Evolutionary conservation across 441 rosid genomes (phyloP), one percentile per base, ranked within the genome.

Genomic region (Francoa sonchifolia): DNA sequence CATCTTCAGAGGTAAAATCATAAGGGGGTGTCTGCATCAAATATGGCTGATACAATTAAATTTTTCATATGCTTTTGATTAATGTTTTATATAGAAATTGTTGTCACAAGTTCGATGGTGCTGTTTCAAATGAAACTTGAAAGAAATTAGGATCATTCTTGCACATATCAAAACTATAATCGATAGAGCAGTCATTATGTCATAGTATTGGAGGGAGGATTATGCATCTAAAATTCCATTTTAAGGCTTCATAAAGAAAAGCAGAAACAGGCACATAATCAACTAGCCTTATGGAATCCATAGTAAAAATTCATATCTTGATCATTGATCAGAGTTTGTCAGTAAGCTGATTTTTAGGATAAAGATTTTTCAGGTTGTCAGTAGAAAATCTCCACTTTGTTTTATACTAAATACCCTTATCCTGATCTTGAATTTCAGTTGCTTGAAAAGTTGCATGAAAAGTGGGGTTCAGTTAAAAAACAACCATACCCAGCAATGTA

Each of bases 401-500:
- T n/a, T 15, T 55, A 30, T 33, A 16, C 13, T 47, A 9, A 19
- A 12, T n/a, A n/a, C n/a, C n/a, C n/a, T n/a, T n/a, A n/a, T n/a
- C 3, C 45, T 25, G 5, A 43, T 39, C 16, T 23, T 28, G 50
- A 33, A 13, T 33, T 31, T 27, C 55, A 79, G 84, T 49, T 79
- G 73, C 69, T 76, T n/a, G 70, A 68, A 41, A 66, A 57, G 56
- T 59, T 76, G 57, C 64, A 76, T n/a, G 66, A 68, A 62, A 76
- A 73, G 52, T 73, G 83, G 81, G 65, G 65, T 42, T 49, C 63
- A 10, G 73, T 54, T 54, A 47, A 64, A 33, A 73, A 55, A 62
- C 58, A 62, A 23, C 75, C 81, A 1, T 79, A 71, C 50, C 89
- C 79, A 18, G 81, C 79, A 27, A 76, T 79, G 79, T 79, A 76